Evolutionary conservation across 2,329 filamentous ascomycete species (phyloP).

Genomic region (Paramyrothecium sp.): DNA sequence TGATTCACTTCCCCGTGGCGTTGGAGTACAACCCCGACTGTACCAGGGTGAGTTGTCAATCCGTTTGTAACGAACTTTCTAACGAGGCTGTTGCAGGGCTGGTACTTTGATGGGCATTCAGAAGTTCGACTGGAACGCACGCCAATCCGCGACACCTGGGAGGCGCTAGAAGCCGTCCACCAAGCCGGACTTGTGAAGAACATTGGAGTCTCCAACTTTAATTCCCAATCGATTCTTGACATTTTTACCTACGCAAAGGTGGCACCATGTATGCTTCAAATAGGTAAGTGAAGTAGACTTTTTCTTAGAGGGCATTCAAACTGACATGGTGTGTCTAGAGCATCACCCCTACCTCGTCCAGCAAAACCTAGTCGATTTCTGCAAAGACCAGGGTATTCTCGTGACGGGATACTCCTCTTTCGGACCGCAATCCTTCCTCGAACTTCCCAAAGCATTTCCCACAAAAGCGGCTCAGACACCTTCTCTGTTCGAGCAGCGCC

Average conservation of each 20-base stretch:
- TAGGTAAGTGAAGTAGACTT: conserved; percentile 23
- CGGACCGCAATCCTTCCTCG: conserved; percentile 49
- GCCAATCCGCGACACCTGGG: conserved; percentile 75
- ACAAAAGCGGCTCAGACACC: conserved; percentile 9
- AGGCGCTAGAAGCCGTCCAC: conserved; percentile 71
- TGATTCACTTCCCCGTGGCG: conserved; percentile 65
- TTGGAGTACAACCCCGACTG: conserved; percentile 37
- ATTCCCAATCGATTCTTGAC: conserved; percentile 56
- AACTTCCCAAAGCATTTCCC: conserved; percentile 24
- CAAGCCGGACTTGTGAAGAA: conserved; percentile 60
- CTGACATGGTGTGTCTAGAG: conserved; percentile 31
- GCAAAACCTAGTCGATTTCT: conserved; percentile 52
- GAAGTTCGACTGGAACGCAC: conserved; percentile 20
- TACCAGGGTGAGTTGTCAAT: too few species aligned
- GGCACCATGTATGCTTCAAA: conserved; percentile 57
- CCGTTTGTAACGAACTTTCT: too few species aligned
- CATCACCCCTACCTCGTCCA: conserved; percentile 69
- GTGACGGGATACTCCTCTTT: conserved; percentile 68
- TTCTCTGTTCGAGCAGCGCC: conserved; percentile 25
- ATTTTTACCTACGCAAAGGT: conserved; percentile 56
- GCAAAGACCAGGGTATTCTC: conserved; percentile 53
- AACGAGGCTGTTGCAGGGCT: too few species aligned
- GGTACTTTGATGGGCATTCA: too few species aligned
- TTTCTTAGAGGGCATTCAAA: too few species aligned
- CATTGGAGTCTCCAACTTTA: conserved; percentile 81